A percentile compares a stretch with the other conserved stretches of the same genome.
These are phyloP conservation scores for Mucor lusitanicus DNA, from an alignment of 371 early-diverging fungal species.

Conservation along the genomic window DNA sequence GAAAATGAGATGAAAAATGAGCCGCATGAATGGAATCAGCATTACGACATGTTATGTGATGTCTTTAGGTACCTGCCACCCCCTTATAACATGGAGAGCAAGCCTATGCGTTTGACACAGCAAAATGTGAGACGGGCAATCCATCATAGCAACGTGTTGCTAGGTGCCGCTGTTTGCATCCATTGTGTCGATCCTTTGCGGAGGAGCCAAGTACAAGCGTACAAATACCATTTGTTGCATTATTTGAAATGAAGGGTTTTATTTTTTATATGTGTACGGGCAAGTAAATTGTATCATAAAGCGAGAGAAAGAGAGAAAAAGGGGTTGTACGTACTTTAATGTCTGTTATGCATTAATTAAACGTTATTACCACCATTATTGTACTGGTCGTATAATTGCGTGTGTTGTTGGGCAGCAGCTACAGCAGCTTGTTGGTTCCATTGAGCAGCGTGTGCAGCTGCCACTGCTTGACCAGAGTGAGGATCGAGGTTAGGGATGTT, in stretches of 20 bases:
- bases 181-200: too few species aligned
- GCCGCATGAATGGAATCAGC: neutral
- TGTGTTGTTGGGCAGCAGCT: conserved; percentile 19
- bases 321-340: neutral
- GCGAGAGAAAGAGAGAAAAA: neutral
- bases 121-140: too few species aligned
- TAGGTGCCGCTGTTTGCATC: too few species aligned
- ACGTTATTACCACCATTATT: conserved; percentile 16
- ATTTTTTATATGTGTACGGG: neutral
- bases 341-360: conserved; percentile 6
- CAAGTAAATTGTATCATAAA: neutral
- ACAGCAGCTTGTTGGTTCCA: conserved; percentile 29
- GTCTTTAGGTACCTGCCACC: neutral
- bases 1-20: neutral
- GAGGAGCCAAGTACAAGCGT: too few species aligned
- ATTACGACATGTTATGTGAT: neutral
- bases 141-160: too few species aligned
- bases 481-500: conserved; percentile 21
- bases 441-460: conserved; percentile 22
- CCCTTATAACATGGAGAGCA: too few species aligned
- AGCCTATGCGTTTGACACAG: too few species aligned
- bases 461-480: conserved; percentile 16
- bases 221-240: too few species aligned
- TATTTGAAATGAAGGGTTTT: too few species aligned
- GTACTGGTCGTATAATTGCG: conserved; percentile 25